Evolutionary conservation across 495 filamentous ascomycete species (phyloP).

Genomic region (Sabuloglossum arenarium): DNA sequence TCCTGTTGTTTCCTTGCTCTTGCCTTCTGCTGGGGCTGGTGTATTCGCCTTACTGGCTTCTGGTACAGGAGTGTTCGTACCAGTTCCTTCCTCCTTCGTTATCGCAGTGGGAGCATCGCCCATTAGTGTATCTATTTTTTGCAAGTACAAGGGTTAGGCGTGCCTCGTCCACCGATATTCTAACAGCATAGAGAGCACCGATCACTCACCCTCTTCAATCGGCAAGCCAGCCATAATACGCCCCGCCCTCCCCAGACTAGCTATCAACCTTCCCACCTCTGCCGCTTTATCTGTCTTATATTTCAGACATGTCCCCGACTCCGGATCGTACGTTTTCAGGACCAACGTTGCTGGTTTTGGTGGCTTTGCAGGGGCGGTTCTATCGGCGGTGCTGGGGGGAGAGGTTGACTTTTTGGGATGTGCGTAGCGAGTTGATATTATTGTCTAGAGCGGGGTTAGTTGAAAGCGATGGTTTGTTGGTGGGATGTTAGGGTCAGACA

Average conservation of each 20-base stretch:
- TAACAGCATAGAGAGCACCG: background rate
- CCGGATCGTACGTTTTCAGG: slow-evolving; percentile 79
- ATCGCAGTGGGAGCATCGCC: background rate
- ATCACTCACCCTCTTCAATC: slow-evolving; percentile 20
- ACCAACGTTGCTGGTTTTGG: slow-evolving; percentile 28
- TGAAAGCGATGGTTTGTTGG: background rate
- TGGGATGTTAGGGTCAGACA: slow-evolving; percentile 1
- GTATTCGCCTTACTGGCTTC: slow-evolving; percentile 7
- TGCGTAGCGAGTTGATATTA: background rate
- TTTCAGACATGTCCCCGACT: slow-evolving; percentile 61
- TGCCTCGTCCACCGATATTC: slow-evolving; percentile 6
- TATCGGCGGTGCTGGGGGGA: background rate
- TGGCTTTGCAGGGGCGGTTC: background rate
- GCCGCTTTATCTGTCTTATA: slow-evolving; percentile 82
- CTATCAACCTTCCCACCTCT: slow-evolving; percentile 66
- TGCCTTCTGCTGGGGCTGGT: background rate
- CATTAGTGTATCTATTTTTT: background rate
- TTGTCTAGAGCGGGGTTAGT: background rate
- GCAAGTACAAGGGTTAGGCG: background rate
- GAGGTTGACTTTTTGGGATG: background rate
- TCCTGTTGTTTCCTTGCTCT: slow-evolving; percentile 11
- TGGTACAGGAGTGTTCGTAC: background rate
- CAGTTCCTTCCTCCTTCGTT: background rate
- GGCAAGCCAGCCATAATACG: slow-evolving; percentile 41
- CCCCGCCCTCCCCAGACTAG: slow-evolving; percentile 46